phyloP scores from a whole-genome alignment of 768 basidiomycete species.

The Rhizopogon vinicolor region DNA sequence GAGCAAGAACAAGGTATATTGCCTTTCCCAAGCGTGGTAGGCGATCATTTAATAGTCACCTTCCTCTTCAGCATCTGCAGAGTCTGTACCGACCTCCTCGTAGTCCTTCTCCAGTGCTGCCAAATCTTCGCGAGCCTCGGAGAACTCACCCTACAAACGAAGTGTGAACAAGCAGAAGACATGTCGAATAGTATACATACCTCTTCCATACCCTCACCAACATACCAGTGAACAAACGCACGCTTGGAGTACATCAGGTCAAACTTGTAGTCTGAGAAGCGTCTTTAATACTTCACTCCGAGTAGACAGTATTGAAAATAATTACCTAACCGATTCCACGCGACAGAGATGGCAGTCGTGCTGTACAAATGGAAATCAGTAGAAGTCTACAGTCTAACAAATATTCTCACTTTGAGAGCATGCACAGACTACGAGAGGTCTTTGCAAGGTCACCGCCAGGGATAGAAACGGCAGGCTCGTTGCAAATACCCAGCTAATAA shows the following conservation, averaged over 20 bases:
- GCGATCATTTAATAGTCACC: constrained; percentile 42
- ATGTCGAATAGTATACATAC: constrained; percentile 22
- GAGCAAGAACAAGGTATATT: not conserved
- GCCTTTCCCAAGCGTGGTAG: not conserved
- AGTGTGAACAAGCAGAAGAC: constrained; percentile 6
- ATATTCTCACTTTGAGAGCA: constrained; percentile 77
- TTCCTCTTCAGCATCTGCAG: constrained; percentile 67
- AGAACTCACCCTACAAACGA: constrained; percentile 79
- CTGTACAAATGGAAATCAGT: constrained; percentile 29
- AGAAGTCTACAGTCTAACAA: not conserved
- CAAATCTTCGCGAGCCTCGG: constrained; percentile 96
- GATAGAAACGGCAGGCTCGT: constrained; percentile 88
- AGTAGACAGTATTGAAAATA: not conserved
- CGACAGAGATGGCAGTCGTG: constrained; percentile 90
- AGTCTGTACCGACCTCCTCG: constrained; percentile 82
- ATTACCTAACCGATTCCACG: constrained; percentile 83
- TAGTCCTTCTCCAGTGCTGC: constrained; percentile 97
- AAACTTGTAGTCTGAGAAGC: constrained; percentile 82
- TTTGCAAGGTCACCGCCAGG: constrained; percentile 96
- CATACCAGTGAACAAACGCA: constrained; percentile 92
- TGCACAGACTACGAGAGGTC: constrained; percentile 91
- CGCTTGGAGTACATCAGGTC: constrained; percentile 97
- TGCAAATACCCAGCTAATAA: constrained; percentile 88
- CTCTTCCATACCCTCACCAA: constrained; percentile 99
- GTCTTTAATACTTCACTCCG: constrained; percentile 4